Conservation (phyloP, 164 flowering plant genomes). For the Tetracentron sinense region DNA sequence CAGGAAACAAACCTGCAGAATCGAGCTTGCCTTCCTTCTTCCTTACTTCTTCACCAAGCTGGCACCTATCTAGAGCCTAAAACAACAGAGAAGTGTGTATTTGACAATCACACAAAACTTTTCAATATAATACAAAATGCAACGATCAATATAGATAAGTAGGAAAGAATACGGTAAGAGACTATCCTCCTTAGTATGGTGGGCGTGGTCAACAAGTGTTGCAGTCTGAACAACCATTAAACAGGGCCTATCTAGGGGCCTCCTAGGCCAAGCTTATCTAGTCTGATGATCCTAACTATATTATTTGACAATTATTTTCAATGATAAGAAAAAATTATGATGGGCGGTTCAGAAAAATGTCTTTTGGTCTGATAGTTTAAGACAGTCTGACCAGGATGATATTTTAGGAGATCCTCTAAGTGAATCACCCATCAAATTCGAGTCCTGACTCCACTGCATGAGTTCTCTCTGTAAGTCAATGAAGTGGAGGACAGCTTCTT, state of each 20-base stretch:
- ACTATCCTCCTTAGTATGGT: background rate
- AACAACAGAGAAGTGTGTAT: constrained; percentile 4
- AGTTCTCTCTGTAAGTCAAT: background rate
- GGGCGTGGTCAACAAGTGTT: background rate
- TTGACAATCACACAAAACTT: background rate
- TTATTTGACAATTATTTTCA: too few relatives aligned
- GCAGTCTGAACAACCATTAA: too few relatives aligned
- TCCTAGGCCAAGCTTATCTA: background rate
- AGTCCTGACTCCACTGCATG: background rate
- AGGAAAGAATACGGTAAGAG: background rate
- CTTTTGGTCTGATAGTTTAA: too few relatives aligned
- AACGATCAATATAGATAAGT: background rate
- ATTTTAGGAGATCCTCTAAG: background rate
- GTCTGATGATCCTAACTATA: too few relatives aligned
- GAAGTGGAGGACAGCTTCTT: background rate
- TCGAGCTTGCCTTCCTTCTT: constrained; percentile 64
- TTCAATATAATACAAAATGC: background rate
- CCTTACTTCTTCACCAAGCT: constrained; percentile 75
- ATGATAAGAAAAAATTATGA: too few relatives aligned
- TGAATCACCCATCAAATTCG: background rate
- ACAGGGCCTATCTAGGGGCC: too few relatives aligned
- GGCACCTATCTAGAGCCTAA: constrained; percentile 77
- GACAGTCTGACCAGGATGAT: background rate
- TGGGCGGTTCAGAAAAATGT: background rate
- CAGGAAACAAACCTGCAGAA: constrained; percentile 46